Evolutionary conservation across 129 eudicot species (phyloP), one percentile per base, ranked within the genome.

Genomic region (Lonicera japonica): DNA sequence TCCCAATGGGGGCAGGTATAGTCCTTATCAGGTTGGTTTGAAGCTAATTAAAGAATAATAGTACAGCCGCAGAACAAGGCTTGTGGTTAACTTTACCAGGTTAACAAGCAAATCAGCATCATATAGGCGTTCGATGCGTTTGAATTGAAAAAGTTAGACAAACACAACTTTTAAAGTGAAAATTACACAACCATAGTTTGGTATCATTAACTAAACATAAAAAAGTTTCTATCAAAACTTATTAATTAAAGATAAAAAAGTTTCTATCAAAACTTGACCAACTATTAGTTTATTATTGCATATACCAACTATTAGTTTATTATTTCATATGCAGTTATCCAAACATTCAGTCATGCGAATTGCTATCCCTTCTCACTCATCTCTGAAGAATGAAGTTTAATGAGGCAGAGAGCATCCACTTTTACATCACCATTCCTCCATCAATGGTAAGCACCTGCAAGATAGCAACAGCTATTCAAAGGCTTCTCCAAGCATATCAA

Each of bases 341-440:
- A 14, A 41, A 22, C 63, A 58, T 25, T 25, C 20, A 41, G 23
- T 16, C 23, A 29, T 58, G 23, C 47, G 21, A 56, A 39, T 17
- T 58, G 23, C 38, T 16, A 19, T 16, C 14, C 1, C 7, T 1
- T 58, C 46, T n/a, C 10, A 36, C 63, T 17, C 48, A 13, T 34
- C 17, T 56, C 17, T 56, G n/a, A 24, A 56, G 0, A 56, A 56
- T 4, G 50, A 34, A 34, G 48, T 43, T 43, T 43, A 58, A 16
- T 41, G 25, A 15, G 15, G 45, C 22, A 58, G 24, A 8, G 36
- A 6, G 36, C 6, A 29, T 29, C 21, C 21, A 0, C 55, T 50
- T n/a, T n/a, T 50, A 50, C 55, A 50, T 50, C 55, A 50, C 55
- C 55, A 50, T 50, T 50, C 55, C 55, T 50, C 55, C 55, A 50